A percentile compares a stretch with the other conserved stretches of the same genome.
Conservation (phyloP, 2,329 filamentous ascomycete genomes). For the Claviceps sorghi region DNA sequence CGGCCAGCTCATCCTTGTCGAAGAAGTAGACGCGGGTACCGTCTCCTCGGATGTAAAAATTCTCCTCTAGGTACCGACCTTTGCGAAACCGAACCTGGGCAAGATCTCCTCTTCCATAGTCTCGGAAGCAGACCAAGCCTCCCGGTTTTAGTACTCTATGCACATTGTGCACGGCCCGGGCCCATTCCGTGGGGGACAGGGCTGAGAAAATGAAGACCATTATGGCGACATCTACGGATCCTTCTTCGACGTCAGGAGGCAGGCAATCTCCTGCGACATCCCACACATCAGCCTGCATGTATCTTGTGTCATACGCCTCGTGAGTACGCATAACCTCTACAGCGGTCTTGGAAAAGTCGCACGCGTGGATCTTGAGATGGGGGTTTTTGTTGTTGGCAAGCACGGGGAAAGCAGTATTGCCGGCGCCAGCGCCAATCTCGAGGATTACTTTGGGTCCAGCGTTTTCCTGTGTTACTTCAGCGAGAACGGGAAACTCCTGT, state of each 20-base stretch:
- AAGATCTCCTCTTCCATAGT: constrained; percentile 90
- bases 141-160: constrained; percentile 75
- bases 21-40: constrained; percentile 98
- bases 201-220: constrained; percentile 98
- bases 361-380: constrained; percentile 72
- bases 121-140: constrained; percentile 85
- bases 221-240: constrained; percentile 78
- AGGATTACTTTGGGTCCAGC: constrained; percentile 59
- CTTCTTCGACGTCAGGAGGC: constrained; percentile 61
- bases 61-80: constrained; percentile 83
- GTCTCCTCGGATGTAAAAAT: constrained; percentile 92
- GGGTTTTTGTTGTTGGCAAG: constrained; percentile 72
- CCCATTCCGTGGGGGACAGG: constrained; percentile 73
- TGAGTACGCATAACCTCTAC: constrained; percentile 82
- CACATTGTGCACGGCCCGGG: constrained; percentile 66
- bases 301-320: constrained; percentile 55
- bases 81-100: constrained; percentile 97
- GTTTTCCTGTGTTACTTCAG: constrained; percentile 54
- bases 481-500: constrained; percentile 88
- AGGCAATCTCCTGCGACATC: constrained; percentile 62
- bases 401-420: constrained; percentile 92
- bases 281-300: constrained; percentile 88
- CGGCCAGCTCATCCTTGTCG: constrained; percentile 64
- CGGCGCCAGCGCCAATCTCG: constrained; percentile 88
- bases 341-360: constrained; percentile 90